Evolutionary conservation across 305 asterid genomes (phyloP).

Genomic region (Fraxinus velutina): DNA sequence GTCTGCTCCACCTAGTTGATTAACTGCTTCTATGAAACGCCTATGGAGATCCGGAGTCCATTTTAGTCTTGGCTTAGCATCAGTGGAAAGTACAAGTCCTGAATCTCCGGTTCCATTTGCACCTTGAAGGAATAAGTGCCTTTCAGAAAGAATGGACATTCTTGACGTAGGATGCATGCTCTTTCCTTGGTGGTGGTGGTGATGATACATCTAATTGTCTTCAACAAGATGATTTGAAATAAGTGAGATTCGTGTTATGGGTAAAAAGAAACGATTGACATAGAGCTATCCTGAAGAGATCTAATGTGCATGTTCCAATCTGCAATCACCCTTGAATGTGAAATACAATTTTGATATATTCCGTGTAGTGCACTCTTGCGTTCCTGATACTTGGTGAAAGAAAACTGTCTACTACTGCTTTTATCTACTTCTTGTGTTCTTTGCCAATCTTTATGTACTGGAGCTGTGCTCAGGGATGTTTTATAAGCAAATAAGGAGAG

Average conservation of each 20-base stretch:
- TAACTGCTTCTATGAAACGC: slow-evolving; percentile 88
- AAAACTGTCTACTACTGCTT: slow-evolving; percentile 31
- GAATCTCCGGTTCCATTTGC: slow-evolving; percentile 61
- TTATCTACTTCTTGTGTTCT: slow-evolving; percentile 14
- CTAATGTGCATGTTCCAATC: not conserved
- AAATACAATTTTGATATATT: slow-evolving; percentile 29
- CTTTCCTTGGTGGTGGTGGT: slow-evolving; percentile 49
- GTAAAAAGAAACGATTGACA: slow-evolving; percentile 19
- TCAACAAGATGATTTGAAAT: slow-evolving; percentile 25
- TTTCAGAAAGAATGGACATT: slow-evolving; percentile 56
- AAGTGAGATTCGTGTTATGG: slow-evolving; percentile 25
- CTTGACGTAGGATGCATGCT: slow-evolving; percentile 54
- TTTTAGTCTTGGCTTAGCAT: slow-evolving; percentile 95
- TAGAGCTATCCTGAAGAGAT: slow-evolving; percentile 10
- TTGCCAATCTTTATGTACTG: slow-evolving; percentile 28
- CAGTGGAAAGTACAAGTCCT: slow-evolving; percentile 90
- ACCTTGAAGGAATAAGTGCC: slow-evolving; percentile 68
- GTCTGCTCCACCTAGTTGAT: slow-evolving; percentile 98
- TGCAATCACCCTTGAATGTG: not conserved
- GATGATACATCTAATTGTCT: slow-evolving; percentile 54
- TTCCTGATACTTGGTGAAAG: slow-evolving; percentile 26
- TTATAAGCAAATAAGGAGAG: slow-evolving; percentile 51
- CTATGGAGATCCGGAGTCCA: slow-evolving; percentile 97
- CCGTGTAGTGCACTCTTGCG: slow-evolving; percentile 21
- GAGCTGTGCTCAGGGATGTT: slow-evolving; percentile 38